These are phyloP conservation scores for Hypoxylon rickii DNA, from an alignment of 495 filamentous ascomycete genomes.

Conservation along the genomic window DNA sequence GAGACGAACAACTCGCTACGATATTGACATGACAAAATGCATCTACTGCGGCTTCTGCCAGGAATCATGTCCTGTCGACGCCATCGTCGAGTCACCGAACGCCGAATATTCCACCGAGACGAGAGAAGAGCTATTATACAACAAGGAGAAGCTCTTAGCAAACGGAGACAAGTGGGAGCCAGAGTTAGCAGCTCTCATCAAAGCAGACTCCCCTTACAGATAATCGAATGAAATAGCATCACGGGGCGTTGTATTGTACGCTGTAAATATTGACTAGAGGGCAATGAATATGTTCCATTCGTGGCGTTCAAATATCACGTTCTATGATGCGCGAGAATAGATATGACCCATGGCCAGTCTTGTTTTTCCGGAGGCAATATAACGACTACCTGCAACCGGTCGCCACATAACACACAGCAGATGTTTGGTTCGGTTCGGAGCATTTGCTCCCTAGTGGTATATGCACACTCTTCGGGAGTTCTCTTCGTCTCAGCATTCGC, in stretches of 20 bases:
- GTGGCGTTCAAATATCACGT: conserved; percentile 20
- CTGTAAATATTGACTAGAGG: conserved; percentile 33
- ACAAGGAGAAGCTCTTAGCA: conserved; percentile 88
- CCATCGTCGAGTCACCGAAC: conserved; percentile 96
- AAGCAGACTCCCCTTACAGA: conserved; percentile 88
- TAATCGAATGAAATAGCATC: conserved; percentile 47
- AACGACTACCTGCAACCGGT: no score
- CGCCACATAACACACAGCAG: no score
- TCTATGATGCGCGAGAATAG: no score
- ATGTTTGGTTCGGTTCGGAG: no score
- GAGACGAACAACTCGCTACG: conserved; percentile 92
- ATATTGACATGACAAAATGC: conserved; percentile 99
- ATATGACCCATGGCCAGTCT: no score
- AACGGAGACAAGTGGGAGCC: conserved; percentile 99
- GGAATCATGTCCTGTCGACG: conserved; percentile 97
- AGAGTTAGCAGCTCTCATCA: conserved; percentile 86
- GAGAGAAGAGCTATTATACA: conserved; percentile 94
- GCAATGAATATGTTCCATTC: conserved; percentile 28
- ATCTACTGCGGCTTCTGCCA: conserved; percentile 99
- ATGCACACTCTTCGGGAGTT: no score
- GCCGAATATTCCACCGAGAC: conserved; percentile 98
- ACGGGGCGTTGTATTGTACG: conserved; percentile 24
- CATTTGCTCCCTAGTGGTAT: no score
- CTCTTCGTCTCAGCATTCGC: no score
- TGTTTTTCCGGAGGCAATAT: no score